phyloP scores from a whole-genome alignment of 176 grass and related monocot species.

The Stipa capillata region DNA sequence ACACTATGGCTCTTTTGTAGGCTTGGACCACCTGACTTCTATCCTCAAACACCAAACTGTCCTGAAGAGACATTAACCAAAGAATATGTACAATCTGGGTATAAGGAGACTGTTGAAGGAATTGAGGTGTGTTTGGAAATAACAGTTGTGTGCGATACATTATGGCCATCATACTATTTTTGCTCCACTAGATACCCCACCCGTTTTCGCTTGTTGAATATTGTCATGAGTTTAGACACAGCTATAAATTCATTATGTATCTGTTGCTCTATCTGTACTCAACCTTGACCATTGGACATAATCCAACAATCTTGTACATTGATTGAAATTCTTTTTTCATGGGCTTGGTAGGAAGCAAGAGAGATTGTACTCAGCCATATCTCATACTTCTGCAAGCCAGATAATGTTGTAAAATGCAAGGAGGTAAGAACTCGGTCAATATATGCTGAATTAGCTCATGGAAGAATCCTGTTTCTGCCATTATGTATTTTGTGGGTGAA shows the following conservation, averaged over 20 bases:
- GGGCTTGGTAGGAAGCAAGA: conserved; percentile 61
- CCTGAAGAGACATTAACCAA: conserved; percentile 97
- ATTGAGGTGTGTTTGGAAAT: conserved; percentile 70
- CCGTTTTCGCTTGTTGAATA: background rate
- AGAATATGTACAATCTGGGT: conserved; percentile 91
- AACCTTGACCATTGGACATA: background rate
- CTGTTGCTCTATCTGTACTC: background rate
- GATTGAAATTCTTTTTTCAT: conserved; percentile 11
- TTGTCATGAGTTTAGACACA: background rate
- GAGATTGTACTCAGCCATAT: conserved; percentile 82
- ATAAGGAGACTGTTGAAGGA: conserved; percentile 98
- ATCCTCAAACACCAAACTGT: conserved; percentile 84
- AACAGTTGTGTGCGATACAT: background rate
- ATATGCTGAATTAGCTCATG: background rate
- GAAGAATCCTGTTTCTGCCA: background rate
- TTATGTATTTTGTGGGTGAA: background rate
- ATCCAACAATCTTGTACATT: background rate
- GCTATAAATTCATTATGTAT: background rate
- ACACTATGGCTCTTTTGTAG: conserved; percentile 35
- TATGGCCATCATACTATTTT: background rate
- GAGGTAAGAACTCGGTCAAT: conserved; percentile 55
- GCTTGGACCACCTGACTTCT: conserved; percentile 96
- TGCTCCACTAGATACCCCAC: background rate
- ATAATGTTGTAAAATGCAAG: conserved; percentile 68
- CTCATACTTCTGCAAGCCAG: conserved; percentile 61